phyloP scores from a whole-genome alignment of 108 stramenopile species.

The Chaetoceros tenuissimus region DNA sequence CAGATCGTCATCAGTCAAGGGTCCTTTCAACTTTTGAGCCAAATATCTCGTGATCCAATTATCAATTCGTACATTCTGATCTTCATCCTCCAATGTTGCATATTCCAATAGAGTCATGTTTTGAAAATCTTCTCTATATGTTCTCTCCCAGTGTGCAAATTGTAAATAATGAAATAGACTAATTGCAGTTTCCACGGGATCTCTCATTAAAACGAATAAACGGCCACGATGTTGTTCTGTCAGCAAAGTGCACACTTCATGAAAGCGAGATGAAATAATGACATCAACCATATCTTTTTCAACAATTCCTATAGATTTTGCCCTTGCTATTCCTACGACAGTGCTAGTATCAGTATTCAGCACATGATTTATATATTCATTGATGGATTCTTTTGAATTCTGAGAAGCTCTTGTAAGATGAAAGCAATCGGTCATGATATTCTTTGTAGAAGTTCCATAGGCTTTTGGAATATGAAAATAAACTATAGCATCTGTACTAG shows the following conservation, averaged over 20 bases:
- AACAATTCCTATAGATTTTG: too few species aligned
- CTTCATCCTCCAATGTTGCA: too few species aligned
- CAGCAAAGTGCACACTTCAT: conserved; percentile 19
- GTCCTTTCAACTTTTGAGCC: conserved; percentile 3
- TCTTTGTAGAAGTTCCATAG: conserved; percentile 11
- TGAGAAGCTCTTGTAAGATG: too few species aligned
- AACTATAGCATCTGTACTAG: too few species aligned
- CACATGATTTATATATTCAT: too few species aligned
- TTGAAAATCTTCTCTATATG: conserved; percentile 33
- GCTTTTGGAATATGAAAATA: conserved; percentile 14
- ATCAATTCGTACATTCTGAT: background rate
- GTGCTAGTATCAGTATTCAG: too few species aligned
- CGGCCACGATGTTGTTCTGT: conserved; percentile 21
- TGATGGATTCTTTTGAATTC: too few species aligned
- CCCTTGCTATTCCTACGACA: too few species aligned
- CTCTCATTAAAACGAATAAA: conserved; percentile 32
- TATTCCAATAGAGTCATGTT: conserved; percentile 36
- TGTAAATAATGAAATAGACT: conserved; percentile 48
- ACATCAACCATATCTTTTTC: too few species aligned
- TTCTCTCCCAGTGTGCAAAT: conserved; percentile 38
- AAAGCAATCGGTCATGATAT: too few species aligned
- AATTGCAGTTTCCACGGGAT: conserved; percentile 41
- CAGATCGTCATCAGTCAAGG: conserved; percentile 20
- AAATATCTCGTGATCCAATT: conserved; percentile 9
- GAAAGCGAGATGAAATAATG: conserved; percentile 16